phyloP scores from a whole-genome alignment of 805 yeast genomes.

The Ogataea saltuana region DNA sequence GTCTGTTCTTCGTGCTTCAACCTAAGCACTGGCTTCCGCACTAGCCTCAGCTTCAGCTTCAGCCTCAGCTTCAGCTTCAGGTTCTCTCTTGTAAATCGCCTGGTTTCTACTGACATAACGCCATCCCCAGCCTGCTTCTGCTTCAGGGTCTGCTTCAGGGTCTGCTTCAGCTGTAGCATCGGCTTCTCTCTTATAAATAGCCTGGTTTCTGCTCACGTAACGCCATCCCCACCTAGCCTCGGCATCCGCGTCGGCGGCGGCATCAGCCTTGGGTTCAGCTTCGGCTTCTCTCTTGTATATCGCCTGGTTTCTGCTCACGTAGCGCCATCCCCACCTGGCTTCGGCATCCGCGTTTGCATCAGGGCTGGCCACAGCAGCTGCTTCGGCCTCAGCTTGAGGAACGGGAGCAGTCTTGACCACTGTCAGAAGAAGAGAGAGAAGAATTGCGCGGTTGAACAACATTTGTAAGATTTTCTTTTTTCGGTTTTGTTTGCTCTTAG shows the following conservation, averaged over 20 bases:
- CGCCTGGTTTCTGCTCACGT: conserved; percentile 14
- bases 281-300: conserved; percentile 22
- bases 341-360: conserved; percentile 22
- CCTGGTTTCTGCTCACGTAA: conserved; percentile 16
- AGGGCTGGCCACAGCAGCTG: conserved; percentile 19
- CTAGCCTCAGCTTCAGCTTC: conserved; percentile 19
- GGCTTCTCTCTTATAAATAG: conserved; percentile 33
- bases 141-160: conserved; percentile 20
- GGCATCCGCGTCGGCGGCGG: conserved; percentile 23
- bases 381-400: conserved; percentile 9
- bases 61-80: conserved; percentile 30
- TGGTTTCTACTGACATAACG: conserved; percentile 14
- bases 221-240: conserved; percentile 17
- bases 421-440: conserved; percentile 11
- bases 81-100: conserved; percentile 32
- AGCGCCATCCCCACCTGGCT: conserved; percentile 16
- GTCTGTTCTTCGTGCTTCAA: conserved; percentile 20
- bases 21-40: conserved; percentile 11
- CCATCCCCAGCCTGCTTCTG: conserved; percentile 15
- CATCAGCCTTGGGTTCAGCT: conserved; percentile 28
- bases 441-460: conserved; percentile 20
- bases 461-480: conserved; percentile 10
- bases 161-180: conserved; percentile 30
- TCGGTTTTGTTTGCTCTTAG: too few species aligned
- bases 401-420: conserved; percentile 9